Base-by-base conservation (phyloP, 768 basidiomycete genomes). In the Suillus luteus region DNA sequence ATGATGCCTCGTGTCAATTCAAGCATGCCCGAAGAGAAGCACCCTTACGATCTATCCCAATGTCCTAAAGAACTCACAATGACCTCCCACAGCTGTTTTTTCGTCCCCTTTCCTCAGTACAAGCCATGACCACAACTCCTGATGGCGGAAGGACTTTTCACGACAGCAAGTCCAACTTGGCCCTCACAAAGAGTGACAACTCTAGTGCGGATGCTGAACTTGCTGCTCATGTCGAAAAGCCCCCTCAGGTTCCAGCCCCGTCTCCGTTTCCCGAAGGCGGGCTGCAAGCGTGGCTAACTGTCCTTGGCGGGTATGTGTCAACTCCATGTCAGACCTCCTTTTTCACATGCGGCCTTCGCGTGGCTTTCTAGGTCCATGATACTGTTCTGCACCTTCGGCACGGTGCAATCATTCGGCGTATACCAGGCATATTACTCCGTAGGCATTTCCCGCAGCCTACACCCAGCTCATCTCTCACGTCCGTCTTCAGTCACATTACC, bases 381-480 rank as follows among this genome's bases (percentile, higher is more conserved):
- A 12, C 72, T 79, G 5, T 84, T 83, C 59, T 81, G 81, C 66
- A 82, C 82, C 0, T 83, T 84, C 65, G 82, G 83, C 8, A 76
- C 79, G 5, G 79, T 82, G 11, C 81, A 83, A 62, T 80, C 81
- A 9, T 83, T 81, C 65, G 71, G 71, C n/a, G 82, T 83, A 22
- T 85, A 81, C 68, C 81, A 84, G 68, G 83, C 83, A 66, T 83
- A 80, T 62, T 85, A 85, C 62, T 80, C 79, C 31, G 82, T 82
- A 44, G 69, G 68, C 2, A 19, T 11, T 24, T 22, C 15, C 24
- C 31, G 37, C 24, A 27, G 46, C 1, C 24, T 54, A 14, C 52
- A 22, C n/a, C 0, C 22, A 33, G 7, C 51, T 31, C 2, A 31
- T n/a, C 43, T 19, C 44, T 35, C 6, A 44, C 60, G 22, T 24